Evolutionary conservation across 2,329 filamentous ascomycete genomes (phyloP), one percentile per base, ranked within the genome.

Genomic region (Daldinia sp.): DNA sequence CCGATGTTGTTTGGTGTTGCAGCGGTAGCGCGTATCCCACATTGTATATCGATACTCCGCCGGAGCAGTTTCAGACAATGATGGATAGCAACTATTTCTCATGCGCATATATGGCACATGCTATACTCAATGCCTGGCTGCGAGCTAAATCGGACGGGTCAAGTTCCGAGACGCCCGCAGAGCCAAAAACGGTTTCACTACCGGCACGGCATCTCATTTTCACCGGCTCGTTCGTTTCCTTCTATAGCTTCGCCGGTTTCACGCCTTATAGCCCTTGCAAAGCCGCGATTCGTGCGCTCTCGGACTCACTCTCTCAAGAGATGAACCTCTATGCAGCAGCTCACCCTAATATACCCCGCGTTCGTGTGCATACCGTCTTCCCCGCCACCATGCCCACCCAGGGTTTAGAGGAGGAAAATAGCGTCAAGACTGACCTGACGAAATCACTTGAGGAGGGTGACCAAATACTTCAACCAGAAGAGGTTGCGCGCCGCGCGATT

Each of bases 1-100:
- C 90, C 1, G 90, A 92, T 73, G 81, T 92, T 54, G 87, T 93
- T 20, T 93, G 90, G 85, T 88, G 89, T 42, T 86, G 88, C 13
- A 87, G 87, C 6, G 92, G 91, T 73, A 87, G 87, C 55, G 86
- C 89, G 12, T 87, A 90, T 72, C 86, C 79, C 0, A 74, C 71
- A 2, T 69, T 80, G 1, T 82, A 82, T 71, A 72, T 79, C 35
- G 80, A 83, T 54, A 79, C 79, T 1, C 76, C 77, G 0, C 35
- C 78, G 4, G 71, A 77, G 1, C 66, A 77, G 18, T 77, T 83
- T 67, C 72, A 76, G 54, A 55, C 63, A 0, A 77, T 79, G 71
- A 82, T 83, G 78, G 75, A 79, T 30, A 79, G 73, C 46, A 82
- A 82, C 69, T 83, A 82, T 71, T 81, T 82, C 68, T 77, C 79